These are phyloP conservation scores for Colletotrichum magnum DNA, from an alignment of 2,329 filamentous ascomycete genomes.

Conservation along the genomic window DNA sequence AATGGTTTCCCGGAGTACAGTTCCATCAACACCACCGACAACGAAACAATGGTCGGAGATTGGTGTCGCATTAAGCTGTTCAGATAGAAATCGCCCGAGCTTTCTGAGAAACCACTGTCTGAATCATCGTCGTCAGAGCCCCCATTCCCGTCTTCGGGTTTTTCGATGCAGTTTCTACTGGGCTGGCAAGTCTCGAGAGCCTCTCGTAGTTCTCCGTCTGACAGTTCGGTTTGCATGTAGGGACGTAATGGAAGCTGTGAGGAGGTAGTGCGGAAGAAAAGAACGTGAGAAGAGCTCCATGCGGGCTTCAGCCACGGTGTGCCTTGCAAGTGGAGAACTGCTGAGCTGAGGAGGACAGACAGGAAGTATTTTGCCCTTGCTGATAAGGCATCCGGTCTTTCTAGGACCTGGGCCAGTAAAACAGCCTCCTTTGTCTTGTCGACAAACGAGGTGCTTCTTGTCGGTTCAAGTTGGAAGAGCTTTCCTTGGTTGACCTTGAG, in stretches of 20 bases:
- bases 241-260: neutral
- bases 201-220: neutral
- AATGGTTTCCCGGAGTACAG: neutral
- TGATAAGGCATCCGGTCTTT: neutral
- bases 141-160: too few species aligned
- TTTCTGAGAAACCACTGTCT: neutral
- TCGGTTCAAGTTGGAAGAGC: neutral
- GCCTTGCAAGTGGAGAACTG: neutral
- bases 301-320: neutral
- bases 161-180: neutral
- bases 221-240: neutral
- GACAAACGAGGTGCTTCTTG: neutral
- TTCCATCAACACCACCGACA: neutral
- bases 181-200: neutral
- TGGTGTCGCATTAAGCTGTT: neutral
- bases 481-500: neutral
- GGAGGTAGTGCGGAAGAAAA: neutral
- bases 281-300: neutral
- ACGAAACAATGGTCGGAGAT: neutral
- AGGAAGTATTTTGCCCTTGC: neutral
- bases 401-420: neutral
- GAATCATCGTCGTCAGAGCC: neutral
- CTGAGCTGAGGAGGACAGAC: neutral
- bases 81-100: neutral
- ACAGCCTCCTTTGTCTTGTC: neutral